Evolutionary conservation across 2,329 filamentous ascomycete species (phyloP), one percentile per base, ranked within the genome.

Genomic region (Lizonia empirigonia): DNA sequence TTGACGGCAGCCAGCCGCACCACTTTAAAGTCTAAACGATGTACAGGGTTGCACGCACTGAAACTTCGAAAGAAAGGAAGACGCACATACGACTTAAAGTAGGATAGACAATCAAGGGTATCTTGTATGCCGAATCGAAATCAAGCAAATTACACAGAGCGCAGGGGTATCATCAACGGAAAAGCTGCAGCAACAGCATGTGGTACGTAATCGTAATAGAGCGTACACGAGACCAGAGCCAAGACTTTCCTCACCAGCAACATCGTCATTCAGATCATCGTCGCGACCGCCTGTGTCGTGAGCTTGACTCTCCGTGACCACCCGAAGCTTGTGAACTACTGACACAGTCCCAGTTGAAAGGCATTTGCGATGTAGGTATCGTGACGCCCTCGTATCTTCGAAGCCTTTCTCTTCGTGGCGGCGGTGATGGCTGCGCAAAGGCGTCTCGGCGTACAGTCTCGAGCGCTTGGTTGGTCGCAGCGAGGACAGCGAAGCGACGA

Each of bases 261-360:
- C 18, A 22, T 22, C n/a, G 12, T 18, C 23, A 26, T n/a, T n/a
- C n/a, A 39, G 3, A 37, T 65, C 53, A 70, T 35, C 65, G 54
- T 50, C 64, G 63, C 36, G 62, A 58, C 6, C 64, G 63, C 46
- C 65, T 62, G n/a, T 48, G 58, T 8, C 67, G 50, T n/a, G 58
- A 53, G 23, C 64, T 67, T 4, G 60, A 42, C 19, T 66, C 68
- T 4, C 55, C 62, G 18, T 58, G 24, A 3, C 63, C 60, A 44
- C 59, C 64, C 23, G 67, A 70, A 19, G 65, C 65, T 40, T 71
- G 67, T 26, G 67, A 70, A 36, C 64, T 72, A 49, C 63, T 70
- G 26, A 73, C 59, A 36, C 70, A 72, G 44, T 72, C 69, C 70
- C 70, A 73, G 20, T 69, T 65, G 40, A 72, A 73, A 2, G 69